These are phyloP conservation scores for Gynochthodes officinalis DNA, from an alignment of 257 asterid genomes.

Conservation along the genomic window DNA sequence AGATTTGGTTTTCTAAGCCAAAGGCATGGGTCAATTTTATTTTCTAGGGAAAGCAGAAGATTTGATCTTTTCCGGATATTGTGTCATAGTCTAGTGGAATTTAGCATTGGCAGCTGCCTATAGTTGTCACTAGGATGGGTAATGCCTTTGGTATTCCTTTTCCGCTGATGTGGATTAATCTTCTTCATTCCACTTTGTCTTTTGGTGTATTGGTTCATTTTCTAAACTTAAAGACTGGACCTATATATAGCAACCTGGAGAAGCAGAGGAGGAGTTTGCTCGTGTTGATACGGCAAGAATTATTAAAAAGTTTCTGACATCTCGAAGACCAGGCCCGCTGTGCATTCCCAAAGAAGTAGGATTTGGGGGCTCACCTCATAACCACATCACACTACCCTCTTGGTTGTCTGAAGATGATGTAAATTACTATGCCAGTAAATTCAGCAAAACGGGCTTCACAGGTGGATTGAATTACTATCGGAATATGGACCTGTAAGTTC, in stretches of 20 bases:
- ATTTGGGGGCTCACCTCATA: slow-evolving; percentile 59
- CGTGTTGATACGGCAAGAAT: slow-evolving; percentile 49
- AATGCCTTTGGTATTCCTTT: too few species aligned
- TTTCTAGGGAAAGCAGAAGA: too few species aligned
- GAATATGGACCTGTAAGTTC: slow-evolving; percentile 77
- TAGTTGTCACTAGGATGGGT: neutral
- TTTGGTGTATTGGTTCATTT: neutral
- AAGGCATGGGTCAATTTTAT: too few species aligned
- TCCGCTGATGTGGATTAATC: neutral
- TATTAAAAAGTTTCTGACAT: slow-evolving; percentile 50
- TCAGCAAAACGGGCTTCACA: slow-evolving; percentile 67
- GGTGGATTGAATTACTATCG: slow-evolving; percentile 95
- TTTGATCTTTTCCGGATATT: neutral
- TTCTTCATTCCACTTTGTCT: neutral
- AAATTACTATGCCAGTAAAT: slow-evolving; percentile 59
- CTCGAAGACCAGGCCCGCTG: slow-evolving; percentile 51
- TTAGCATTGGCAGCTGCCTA: neutral
- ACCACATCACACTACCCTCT: slow-evolving; percentile 60
- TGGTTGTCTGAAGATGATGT: slow-evolving; percentile 89
- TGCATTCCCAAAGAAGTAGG: slow-evolving; percentile 57
- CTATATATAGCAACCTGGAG: slow-evolving; percentile 72
- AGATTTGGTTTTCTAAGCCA: too few species aligned
- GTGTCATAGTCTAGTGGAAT: neutral
- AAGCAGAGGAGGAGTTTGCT: slow-evolving; percentile 71
- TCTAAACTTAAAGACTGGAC: slow-evolving; percentile 10